Base-by-base conservation (phyloP, 176 grass and related monocot species). In the Cenchrus fungigraminus region DNA sequence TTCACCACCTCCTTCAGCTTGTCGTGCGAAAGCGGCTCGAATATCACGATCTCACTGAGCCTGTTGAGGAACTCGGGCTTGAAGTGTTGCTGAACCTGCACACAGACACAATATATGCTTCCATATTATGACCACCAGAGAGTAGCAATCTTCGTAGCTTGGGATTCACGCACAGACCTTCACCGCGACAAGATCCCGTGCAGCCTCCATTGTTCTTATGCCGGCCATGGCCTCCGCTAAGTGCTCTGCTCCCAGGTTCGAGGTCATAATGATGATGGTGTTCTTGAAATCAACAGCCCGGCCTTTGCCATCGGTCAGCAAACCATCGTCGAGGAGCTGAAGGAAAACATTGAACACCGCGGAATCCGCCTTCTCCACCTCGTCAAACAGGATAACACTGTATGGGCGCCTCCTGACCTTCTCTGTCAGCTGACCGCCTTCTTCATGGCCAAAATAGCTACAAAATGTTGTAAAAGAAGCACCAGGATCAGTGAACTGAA, bases 61-160 rank as follows among this genome's bases (percentile, higher is more conserved):
- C 92, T 80, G 53, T 86, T 84, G 2, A 94, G 86, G 37, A 94
- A 73, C 63, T 94, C 92, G 65, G 92, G 92, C 44, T 55, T 94
- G 63, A 94, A 89, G 42, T 86, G 65, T 32, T 80, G 79, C 19
- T 78, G 78, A 40, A 83, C 86, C 92, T 94, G 82, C 47, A 61
- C 9, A 11, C 9, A 11, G 20, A 61, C 8, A 61, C n/a, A 59
- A n/a, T 2, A 59, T 15, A 6, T 34, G 34, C 34, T 59, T 59
- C 20, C 16, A 59, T 71, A 9, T 17, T 71, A 9, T 17, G 47
- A 72, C 3, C 34, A 34, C 31, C 19, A 22, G 43, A 50, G 17
- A 6, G 57, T 6, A 59, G 19, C 57, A 59, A 22, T 59, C 57
- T n/a, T n/a, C 57, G 9, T 8, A 52, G 51, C 50, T 67, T 40